phyloP scores from a whole-genome alignment of 2,329 filamentous ascomycete genomes.

The Graphiopsis chlorocephala region DNA sequence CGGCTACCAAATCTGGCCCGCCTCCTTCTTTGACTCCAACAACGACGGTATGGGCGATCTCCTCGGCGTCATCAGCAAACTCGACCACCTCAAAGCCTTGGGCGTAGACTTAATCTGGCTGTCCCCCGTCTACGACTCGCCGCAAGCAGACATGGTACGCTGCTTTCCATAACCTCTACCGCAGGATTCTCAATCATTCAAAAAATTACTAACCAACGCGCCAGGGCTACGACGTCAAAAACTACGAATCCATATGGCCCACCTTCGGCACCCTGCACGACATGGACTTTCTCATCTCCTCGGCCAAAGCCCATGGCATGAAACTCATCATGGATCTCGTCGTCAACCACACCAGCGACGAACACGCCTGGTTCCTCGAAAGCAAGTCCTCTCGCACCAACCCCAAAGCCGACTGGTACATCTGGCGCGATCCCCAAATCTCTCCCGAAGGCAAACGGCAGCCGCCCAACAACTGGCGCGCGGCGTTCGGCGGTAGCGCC shows the following conservation, averaged over 20 bases:
- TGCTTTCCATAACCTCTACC: no score
- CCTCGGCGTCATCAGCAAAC: slow-evolving; percentile 6
- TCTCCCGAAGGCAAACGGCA: slow-evolving; percentile 52
- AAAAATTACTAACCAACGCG: slow-evolving; percentile 44
- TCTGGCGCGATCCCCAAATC: slow-evolving; percentile 60
- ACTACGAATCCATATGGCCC: slow-evolving; percentile 48
- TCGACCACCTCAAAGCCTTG: slow-evolving; percentile 4
- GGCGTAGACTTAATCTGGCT: slow-evolving; percentile 64
- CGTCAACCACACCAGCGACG: slow-evolving; percentile 34
- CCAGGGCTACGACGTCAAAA: slow-evolving; percentile 64
- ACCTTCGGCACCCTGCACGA: slow-evolving; percentile 47
- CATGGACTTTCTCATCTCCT: slow-evolving; percentile 44
- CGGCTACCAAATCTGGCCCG: slow-evolving; percentile 46
- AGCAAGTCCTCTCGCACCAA: slow-evolving; percentile 50
- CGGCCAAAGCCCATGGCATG: slow-evolving; percentile 45
- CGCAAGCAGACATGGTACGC: slow-evolving; percentile 52
- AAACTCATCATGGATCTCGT: slow-evolving; percentile 39
- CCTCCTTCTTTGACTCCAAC: slow-evolving; percentile 43
- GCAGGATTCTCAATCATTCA: background rate
- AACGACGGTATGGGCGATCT: slow-evolving; percentile 11
- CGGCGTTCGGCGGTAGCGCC: slow-evolving; percentile 40
- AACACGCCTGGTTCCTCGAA: slow-evolving; percentile 59
- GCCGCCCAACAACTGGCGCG: slow-evolving; percentile 66
- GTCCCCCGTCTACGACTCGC: slow-evolving; percentile 60
- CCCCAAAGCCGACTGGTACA: slow-evolving; percentile 62